Conservation (phyloP, 805 yeast species). For the Starmerella bombicola region DNA sequence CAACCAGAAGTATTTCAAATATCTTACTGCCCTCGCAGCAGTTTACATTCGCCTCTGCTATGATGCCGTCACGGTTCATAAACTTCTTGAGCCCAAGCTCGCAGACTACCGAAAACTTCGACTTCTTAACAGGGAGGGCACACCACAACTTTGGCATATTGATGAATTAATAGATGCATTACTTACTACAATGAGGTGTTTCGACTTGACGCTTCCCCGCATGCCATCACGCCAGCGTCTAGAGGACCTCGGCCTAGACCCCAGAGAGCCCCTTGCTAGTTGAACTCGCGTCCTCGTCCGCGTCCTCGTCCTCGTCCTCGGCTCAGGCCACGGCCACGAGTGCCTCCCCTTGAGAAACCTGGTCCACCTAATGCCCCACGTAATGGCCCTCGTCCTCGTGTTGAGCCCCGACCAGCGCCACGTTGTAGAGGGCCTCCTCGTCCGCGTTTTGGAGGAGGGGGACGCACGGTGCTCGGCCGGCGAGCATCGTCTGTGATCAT, state of each 20-base stretch:
- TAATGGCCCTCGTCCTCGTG: constrained; percentile 6
- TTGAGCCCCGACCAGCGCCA: not conserved
- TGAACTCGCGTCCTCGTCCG: constrained; percentile 3
- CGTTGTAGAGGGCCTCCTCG: constrained; percentile 1
- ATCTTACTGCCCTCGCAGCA: constrained; percentile 55
- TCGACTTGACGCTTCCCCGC: constrained; percentile 65
- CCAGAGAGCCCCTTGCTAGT: constrained; percentile 7
- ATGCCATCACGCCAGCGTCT: constrained; percentile 32
- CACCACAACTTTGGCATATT: constrained; percentile 38
- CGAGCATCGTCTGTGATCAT: constrained; percentile 36
- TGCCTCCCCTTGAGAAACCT: constrained; percentile 4
- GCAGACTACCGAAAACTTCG: constrained; percentile 62
- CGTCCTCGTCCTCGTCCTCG: constrained; percentile 10
- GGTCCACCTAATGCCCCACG: constrained; percentile 5
- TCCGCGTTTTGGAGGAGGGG: constrained; percentile 11
- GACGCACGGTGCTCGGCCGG: constrained; percentile 24
- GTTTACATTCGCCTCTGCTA: constrained; percentile 42
- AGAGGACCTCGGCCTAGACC: constrained; percentile 27
- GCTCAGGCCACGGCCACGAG: constrained; percentile 4
- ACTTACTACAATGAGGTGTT: constrained; percentile 43
- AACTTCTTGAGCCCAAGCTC: constrained; percentile 41
- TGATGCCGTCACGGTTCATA: constrained; percentile 37
- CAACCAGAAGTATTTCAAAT: constrained; percentile 60
- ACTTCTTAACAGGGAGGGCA: constrained; percentile 31
- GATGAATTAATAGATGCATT: constrained; percentile 66